phyloP scores from a whole-genome alignment of 257 asterid genomes.

The Solanum bulbocastanum region DNA sequence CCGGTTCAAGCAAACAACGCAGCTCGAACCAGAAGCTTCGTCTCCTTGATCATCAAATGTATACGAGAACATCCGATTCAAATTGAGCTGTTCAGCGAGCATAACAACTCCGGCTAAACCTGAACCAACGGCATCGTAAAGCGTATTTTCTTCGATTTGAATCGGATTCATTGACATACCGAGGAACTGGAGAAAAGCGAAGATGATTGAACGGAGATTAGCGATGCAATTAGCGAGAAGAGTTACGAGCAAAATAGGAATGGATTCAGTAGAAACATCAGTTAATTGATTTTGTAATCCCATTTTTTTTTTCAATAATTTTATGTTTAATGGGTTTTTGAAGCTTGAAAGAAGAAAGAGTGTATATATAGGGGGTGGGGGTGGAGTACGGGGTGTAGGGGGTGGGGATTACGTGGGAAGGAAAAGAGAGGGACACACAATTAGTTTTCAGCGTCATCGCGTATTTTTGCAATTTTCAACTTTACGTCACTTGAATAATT shows the following conservation, averaged over 20 bases:
- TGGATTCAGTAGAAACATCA: slow-evolving; percentile 60
- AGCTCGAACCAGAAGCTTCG: slow-evolving; percentile 20
- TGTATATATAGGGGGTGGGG: neutral
- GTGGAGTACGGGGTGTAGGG: neutral
- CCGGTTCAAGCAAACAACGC: slow-evolving; percentile 62
- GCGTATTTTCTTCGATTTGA: slow-evolving; percentile 7
- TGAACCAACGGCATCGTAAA: slow-evolving; percentile 48
- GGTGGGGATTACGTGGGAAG: neutral
- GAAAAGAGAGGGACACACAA: neutral
- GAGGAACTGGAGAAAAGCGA: slow-evolving; percentile 15
- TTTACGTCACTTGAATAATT: neutral
- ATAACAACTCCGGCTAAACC: slow-evolving; percentile 45
- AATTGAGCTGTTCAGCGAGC: slow-evolving; percentile 58
- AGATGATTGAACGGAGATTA: slow-evolving; percentile 35
- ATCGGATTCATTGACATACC: slow-evolving; percentile 11
- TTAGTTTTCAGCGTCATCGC: neutral
- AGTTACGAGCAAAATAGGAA: slow-evolving; percentile 34
- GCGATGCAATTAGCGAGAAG: slow-evolving; percentile 36
- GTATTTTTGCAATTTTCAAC: neutral
- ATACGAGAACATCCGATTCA: slow-evolving; percentile 38
- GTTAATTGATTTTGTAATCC: slow-evolving; percentile 59
- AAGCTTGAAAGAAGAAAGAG: neutral
- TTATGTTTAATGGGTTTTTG: neutral
- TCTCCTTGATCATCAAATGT: neutral
- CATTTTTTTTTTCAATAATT: slow-evolving; percentile 3